Evolutionary conservation across 1,284 basidiomycete species (phyloP).

Genomic region (Cryptococcus hybrid): DNA sequence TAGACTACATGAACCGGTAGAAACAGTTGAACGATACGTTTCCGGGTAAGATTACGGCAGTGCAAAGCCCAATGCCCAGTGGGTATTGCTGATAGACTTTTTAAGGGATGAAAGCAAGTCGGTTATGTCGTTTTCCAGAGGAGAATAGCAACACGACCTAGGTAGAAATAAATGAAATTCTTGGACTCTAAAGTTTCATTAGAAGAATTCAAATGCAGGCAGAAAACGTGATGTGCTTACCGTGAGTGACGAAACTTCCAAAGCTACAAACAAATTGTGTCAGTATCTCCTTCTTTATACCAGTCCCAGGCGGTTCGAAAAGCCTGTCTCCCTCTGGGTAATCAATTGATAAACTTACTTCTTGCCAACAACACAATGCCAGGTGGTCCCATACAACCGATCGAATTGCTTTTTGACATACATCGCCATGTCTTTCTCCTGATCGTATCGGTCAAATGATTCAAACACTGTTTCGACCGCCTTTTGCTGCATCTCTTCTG

Average conservation of each 20-base stretch:
- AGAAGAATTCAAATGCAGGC: too few relatives aligned
- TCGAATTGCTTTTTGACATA: slow-evolving; percentile 98
- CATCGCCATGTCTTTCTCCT: slow-evolving; percentile 97
- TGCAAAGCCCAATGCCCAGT: too few relatives aligned
- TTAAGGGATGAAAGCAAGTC: too few relatives aligned
- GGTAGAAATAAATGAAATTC: slow-evolving; percentile 96
- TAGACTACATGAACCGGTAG: too few relatives aligned
- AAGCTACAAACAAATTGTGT: slow-evolving; percentile 54
- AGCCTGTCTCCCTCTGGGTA: too few relatives aligned
- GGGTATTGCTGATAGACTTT: too few relatives aligned
- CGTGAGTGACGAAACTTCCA: slow-evolving; percentile 96
- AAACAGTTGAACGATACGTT: too few relatives aligned
- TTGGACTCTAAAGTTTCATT: slow-evolving; percentile 94
- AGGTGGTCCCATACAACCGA: slow-evolving; percentile 82
- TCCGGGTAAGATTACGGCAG: too few relatives aligned
- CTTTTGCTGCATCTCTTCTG: slow-evolving; percentile 91
- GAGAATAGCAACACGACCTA: slow-evolving; percentile 82
- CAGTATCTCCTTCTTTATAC: background rate
- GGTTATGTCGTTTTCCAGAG: slow-evolving; percentile 83
- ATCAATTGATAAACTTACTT: slow-evolving; percentile 59
- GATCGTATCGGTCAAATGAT: slow-evolving; percentile 84
- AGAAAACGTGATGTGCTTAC: slow-evolving; percentile 60
- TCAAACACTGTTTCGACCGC: slow-evolving; percentile 81
- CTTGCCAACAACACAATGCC: slow-evolving; percentile 92
- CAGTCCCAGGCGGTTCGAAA: too few relatives aligned